Evolutionary conservation across 2,329 filamentous ascomycete genomes (phyloP).

Genomic region (Colletotrichum truncatum): DNA sequence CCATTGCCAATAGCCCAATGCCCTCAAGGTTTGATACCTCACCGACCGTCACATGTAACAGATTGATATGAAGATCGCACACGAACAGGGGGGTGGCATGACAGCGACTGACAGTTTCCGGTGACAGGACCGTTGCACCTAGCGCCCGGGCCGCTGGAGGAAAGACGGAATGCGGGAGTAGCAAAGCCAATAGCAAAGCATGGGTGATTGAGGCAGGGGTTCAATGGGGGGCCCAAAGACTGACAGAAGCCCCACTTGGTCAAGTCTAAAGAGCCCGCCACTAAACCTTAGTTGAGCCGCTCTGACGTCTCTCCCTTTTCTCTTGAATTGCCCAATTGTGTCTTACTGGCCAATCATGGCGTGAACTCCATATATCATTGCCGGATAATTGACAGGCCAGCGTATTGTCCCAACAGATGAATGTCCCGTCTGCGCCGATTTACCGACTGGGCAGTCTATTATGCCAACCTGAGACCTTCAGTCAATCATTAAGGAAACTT

Average conservation of each 20-base stretch:
- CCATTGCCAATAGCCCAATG: conserved; percentile 3
- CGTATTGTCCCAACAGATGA: not conserved
- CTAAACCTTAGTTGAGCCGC: conserved; percentile 33
- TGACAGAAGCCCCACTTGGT: not conserved
- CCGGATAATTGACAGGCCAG: not conserved
- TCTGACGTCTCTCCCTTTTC: conserved; percentile 9
- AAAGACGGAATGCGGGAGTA: not conserved
- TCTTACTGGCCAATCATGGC: not conserved
- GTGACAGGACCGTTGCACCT: conserved; percentile 2
- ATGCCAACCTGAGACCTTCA: not conserved
- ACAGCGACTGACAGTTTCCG: conserved; percentile 6
- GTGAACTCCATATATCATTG: not conserved
- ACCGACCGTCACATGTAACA: conserved; percentile 20
- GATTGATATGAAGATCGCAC: not conserved
- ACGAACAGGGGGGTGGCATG: conserved; percentile 15
- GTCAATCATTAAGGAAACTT: not conserved
- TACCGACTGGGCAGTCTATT: conserved; percentile 12
- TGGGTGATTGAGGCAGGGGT: not conserved
- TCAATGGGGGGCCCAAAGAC: not conserved
- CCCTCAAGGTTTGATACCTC: conserved; percentile 12
- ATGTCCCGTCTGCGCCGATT: not conserved
- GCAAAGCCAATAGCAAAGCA: not conserved
- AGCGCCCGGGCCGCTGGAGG: not conserved
- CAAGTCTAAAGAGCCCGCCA: not conserved
- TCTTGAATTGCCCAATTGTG: not conserved